Evolutionary conservation across 768 basidiomycete genomes (phyloP).

Genomic region (Podaxis sp.): DNA sequence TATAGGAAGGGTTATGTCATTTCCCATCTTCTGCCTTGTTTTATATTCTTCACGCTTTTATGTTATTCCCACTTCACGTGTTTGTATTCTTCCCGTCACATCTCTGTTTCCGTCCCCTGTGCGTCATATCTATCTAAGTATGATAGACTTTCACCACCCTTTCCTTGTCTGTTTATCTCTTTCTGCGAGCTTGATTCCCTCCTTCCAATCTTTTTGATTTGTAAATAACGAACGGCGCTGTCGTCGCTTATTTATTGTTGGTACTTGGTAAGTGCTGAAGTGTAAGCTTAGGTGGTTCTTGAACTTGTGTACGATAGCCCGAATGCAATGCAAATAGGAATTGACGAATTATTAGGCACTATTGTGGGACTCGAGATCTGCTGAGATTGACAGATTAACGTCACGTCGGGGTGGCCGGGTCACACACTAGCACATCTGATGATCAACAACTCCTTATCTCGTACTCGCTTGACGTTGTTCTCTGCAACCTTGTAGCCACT

Average conservation of each 20-base stretch:
- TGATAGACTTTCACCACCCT: slow-evolving; percentile 10
- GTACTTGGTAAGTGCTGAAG: slow-evolving; percentile 1
- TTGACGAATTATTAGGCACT: neutral
- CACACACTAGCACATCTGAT: neutral
- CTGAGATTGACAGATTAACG: too few relatives aligned
- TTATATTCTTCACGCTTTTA: neutral
- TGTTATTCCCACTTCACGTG: neutral
- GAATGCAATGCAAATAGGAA: neutral
- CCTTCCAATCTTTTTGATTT: neutral
- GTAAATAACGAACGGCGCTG: neutral
- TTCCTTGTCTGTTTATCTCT: slow-evolving; percentile 9
- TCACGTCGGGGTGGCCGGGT: neutral
- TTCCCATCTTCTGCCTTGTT: neutral
- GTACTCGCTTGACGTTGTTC: too few relatives aligned
- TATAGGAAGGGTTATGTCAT: neutral
- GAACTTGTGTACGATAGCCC: neutral
- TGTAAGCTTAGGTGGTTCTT: neutral
- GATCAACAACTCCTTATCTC: too few relatives aligned
- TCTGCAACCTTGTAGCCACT: neutral
- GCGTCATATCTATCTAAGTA: neutral
- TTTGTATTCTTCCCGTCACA: neutral
- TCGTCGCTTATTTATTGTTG: neutral
- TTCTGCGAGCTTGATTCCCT: neutral
- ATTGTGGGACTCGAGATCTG: too few relatives aligned
- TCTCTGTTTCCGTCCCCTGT: neutral